phyloP scores from a whole-genome alignment of 2,329 filamentous ascomycete species.

The Biscogniauxia marginata region DNA sequence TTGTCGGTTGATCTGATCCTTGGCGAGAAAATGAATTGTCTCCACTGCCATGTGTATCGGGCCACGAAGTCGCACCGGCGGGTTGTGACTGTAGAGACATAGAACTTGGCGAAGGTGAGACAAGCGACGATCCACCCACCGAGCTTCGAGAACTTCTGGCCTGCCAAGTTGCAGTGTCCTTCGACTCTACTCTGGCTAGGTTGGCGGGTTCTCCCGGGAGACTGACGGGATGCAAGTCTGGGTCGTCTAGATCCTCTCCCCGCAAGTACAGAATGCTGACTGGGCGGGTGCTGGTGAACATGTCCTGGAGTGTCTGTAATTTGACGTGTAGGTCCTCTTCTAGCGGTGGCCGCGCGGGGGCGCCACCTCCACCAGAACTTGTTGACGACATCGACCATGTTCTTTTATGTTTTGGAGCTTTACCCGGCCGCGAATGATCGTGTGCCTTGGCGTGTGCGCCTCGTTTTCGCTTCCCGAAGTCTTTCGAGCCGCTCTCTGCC shows the following conservation, averaged over 20 bases:
- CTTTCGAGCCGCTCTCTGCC: constrained; percentile 65
- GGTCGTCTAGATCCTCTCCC: constrained; percentile 76
- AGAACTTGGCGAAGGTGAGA: constrained; percentile 66
- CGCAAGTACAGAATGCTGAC: constrained; percentile 76
- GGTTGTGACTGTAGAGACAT: constrained; percentile 60
- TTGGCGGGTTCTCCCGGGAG: constrained; percentile 67
- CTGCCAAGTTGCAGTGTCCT: constrained; percentile 51
- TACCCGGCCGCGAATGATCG: constrained; percentile 65
- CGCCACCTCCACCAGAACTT: constrained; percentile 50
- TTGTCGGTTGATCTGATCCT: constrained; percentile 53
- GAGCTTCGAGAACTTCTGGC: constrained; percentile 55
- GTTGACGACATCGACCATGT: constrained; percentile 93
- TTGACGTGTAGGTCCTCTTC: constrained; percentile 80
- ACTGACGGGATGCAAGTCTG: constrained; percentile 73
- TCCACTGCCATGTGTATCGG: constrained; percentile 53
- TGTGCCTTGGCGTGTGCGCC: constrained; percentile 44
- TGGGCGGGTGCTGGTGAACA: constrained; percentile 82
- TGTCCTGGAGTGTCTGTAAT: constrained; percentile 75
- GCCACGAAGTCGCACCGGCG: constrained; percentile 52
- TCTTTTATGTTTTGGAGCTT: constrained; percentile 84
- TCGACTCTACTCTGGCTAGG: constrained; percentile 51
- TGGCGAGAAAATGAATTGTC: constrained; percentile 44
- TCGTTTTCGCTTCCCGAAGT: constrained; percentile 64
- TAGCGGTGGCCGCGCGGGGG: constrained; percentile 46
- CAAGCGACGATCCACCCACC: constrained; percentile 58